Evolutionary conservation across 345 rosid species (phyloP), one percentile per base, ranked within the genome.

Genomic region (Moringa oleifera): DNA sequence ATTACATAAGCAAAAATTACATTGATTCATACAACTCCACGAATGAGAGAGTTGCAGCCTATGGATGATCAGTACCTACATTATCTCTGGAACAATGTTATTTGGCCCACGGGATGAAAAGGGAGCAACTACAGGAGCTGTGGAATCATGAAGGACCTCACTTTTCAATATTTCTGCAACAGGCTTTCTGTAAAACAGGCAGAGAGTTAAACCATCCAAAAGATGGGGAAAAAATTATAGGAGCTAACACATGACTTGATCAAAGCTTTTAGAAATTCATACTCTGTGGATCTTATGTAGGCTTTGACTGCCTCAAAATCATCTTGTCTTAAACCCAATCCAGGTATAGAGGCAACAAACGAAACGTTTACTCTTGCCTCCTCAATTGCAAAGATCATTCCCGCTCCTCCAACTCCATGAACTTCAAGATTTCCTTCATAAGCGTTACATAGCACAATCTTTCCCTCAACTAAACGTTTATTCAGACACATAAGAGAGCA

Each of bases 91-190:
- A 22, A 50, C 58, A 12, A 78, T 56, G 20, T 7, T 2, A 54
- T 62, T 75, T 51, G 82, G 82, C 13, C 82, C 79, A 0, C 75
- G 66, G 9, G 77, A 68, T 49, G 82, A 78, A 66, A 75, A 78
- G 9, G 66, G 28, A 55, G 53, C 72, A 50, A 63, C 77, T 7
- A 53, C 12, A 0, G 84, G 81, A 37, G 81, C 79, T 28, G 2
- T 61, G 41, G 69, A 57, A 23, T 76, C 65, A 36, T 50, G 70
- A 33, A 59, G 61, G 0, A 62, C 31, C 60, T 76, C 77, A 63
- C 75, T 73, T 61, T 51, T 76, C 63, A 76, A 50, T 56, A 76
- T 53, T 36, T 64, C 7, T 6, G 61, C 84, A 55, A 9, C 22
- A 8, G 81, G 76, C 12, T 67, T 20, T 41, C 77, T 68, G 61